These are phyloP conservation scores for Syzygium syzygioides DNA, from an alignment of 441 rosid genomes.

Conservation along the genomic window DNA sequence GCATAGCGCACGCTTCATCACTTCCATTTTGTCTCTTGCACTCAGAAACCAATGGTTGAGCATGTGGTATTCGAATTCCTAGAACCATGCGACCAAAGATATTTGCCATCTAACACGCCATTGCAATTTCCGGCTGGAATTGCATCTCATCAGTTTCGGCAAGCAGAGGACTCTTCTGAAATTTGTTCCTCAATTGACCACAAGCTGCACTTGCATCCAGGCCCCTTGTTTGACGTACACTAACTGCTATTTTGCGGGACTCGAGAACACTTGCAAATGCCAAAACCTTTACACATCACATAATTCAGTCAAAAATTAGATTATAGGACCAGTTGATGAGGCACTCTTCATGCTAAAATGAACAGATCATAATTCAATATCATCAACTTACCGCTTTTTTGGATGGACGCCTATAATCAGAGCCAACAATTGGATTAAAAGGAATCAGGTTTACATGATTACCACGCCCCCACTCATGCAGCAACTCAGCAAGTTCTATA, in stretches of 20 bases:
- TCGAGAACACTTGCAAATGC: slow-evolving; percentile 72
- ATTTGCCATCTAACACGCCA: slow-evolving; percentile 23
- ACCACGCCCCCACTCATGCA: slow-evolving; percentile 71
- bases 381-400: slow-evolving; percentile 56
- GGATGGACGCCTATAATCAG: slow-evolving; percentile 74
- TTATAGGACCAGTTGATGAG: background rate
- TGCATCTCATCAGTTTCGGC: slow-evolving; percentile 25
- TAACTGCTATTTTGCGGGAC: slow-evolving; percentile 66
- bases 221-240: slow-evolving; percentile 82
- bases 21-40: background rate
- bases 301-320: background rate
- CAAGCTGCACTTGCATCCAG: slow-evolving; percentile 96
- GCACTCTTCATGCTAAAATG: background rate
- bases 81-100: background rate
- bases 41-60: background rate
- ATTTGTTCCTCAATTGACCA: slow-evolving; percentile 90
- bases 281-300: slow-evolving; percentile 29
- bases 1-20: background rate
- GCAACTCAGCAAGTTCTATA: slow-evolving; percentile 73
- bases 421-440: slow-evolving; percentile 82
- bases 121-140: slow-evolving; percentile 37
- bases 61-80: background rate
- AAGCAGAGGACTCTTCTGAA: slow-evolving; percentile 78
- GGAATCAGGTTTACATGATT: slow-evolving; percentile 91
- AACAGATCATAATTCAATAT: background rate